phyloP scores from a whole-genome alignment of 495 filamentous ascomycete genomes.

The Podospora appendiculata region DNA sequence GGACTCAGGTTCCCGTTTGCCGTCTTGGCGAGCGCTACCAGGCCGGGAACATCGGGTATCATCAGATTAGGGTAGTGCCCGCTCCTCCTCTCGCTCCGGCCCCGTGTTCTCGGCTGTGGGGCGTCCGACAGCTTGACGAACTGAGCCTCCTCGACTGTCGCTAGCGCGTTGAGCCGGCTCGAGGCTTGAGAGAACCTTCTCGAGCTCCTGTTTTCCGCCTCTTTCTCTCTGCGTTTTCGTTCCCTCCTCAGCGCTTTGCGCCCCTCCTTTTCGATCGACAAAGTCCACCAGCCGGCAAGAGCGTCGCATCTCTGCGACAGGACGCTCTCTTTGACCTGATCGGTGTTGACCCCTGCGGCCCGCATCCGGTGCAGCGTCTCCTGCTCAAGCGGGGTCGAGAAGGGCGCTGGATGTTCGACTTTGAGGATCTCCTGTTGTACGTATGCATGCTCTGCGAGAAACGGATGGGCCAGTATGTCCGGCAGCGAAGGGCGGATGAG shows the following conservation, averaged over 20 bases:
- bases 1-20: slow-evolving; percentile 28
- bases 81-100: slow-evolving; percentile 43
- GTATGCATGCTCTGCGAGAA: slow-evolving; percentile 79
- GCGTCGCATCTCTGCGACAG: slow-evolving; percentile 81
- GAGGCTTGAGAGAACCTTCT: slow-evolving; percentile 80
- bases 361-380: slow-evolving; percentile 90
- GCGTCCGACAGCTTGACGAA: slow-evolving; percentile 31
- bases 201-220: slow-evolving; percentile 70
- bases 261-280: slow-evolving; percentile 93
- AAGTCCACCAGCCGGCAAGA: slow-evolving; percentile 92
- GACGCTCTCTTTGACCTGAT: slow-evolving; percentile 90
- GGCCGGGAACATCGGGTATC: slow-evolving; percentile 59
- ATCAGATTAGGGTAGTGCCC: slow-evolving; percentile 41
- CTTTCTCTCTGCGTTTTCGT: slow-evolving; percentile 75
- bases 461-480: slow-evolving; percentile 86
- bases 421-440: slow-evolving; percentile 89
- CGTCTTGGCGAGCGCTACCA: slow-evolving; percentile 52
- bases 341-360: slow-evolving; percentile 89
- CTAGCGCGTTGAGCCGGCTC: slow-evolving; percentile 71
- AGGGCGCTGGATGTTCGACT: slow-evolving; percentile 72
- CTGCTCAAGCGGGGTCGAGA: slow-evolving; percentile 83
- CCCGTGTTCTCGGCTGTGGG: slow-evolving; percentile 51
- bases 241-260: slow-evolving; percentile 80
- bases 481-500: slow-evolving; percentile 72
- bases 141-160: slow-evolving; percentile 64